Conservation (phyloP, 2,329 filamentous ascomycete species). For the Camptophora hylomeconis region DNA sequence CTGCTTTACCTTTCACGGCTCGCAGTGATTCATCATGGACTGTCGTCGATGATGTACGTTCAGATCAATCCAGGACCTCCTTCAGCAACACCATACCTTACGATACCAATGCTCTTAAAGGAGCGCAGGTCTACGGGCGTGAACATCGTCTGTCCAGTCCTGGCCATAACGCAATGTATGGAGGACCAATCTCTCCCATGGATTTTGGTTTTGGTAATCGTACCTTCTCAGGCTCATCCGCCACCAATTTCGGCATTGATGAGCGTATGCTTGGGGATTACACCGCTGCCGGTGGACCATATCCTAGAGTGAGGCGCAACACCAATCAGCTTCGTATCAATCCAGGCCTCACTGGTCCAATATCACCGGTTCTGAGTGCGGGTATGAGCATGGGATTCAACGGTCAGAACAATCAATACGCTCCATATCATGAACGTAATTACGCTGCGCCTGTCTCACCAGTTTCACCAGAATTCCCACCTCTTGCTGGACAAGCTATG, state of each 20-base stretch:
- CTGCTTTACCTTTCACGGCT: conserved; percentile 29
- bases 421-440: conserved; percentile 18
- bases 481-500: conserved; percentile 6
- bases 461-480: conserved; percentile 11
- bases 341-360: conserved; percentile 8
- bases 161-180: conserved; percentile 12
- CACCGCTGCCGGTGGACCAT: conserved; percentile 8
- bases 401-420: conserved; percentile 10
- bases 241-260: conserved; percentile 10
- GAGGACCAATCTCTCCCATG: conserved; percentile 10
- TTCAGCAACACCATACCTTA: conserved; percentile 18
- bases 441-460: conserved; percentile 6
- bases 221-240: conserved; percentile 7
- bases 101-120: conserved; percentile 5
- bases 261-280: conserved; percentile 9
- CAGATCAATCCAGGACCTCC: too few species aligned
- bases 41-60: conserved; percentile 30
- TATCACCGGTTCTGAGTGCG: conserved; percentile 13
- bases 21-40: conserved; percentile 32
- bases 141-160: conserved; percentile 12
- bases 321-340: conserved; percentile 11
- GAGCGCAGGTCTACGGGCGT: conserved; percentile 8
- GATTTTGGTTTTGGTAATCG: conserved; percentile 10
- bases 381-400: conserved; percentile 7
- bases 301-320: too few species aligned